phyloP scores from a whole-genome alignment of 2,329 filamentous ascomycete genomes.

The Apiospora koreana region DNA sequence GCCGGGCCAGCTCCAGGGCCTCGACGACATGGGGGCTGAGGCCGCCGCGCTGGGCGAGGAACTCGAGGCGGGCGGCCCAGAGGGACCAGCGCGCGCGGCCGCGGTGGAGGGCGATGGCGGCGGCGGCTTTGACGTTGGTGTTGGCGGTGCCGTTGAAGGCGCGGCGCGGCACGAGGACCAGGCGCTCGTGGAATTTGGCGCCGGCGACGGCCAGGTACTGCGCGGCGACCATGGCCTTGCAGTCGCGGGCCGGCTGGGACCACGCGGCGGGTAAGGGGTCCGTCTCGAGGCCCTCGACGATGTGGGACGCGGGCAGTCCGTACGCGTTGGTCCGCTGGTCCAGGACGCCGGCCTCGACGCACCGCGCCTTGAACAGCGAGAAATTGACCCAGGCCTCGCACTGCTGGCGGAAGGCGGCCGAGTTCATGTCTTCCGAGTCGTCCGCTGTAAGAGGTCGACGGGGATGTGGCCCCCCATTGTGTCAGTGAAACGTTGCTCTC shows the following conservation, averaged over 20 bases:
- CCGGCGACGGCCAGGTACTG: slow-evolving; percentile 9
- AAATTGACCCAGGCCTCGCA: slow-evolving; percentile 11
- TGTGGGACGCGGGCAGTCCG: neutral
- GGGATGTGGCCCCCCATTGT: neutral
- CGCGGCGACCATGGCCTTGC: slow-evolving; percentile 7
- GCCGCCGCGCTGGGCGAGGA: neutral
- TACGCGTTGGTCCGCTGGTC: slow-evolving; percentile 4
- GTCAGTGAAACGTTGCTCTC: neutral
- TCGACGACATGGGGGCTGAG: neutral
- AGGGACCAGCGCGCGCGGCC: slow-evolving; percentile 1
- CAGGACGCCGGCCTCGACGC: slow-evolving; percentile 9
- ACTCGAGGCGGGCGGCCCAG: slow-evolving; percentile 6
- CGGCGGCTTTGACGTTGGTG: neutral
- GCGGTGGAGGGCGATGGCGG: neutral
- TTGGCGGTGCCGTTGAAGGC: neutral
- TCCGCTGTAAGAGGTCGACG: neutral
- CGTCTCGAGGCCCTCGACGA: slow-evolving; percentile 10
- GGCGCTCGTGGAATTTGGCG: slow-evolving; percentile 2
- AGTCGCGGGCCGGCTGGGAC: neutral
- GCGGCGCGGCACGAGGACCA: neutral
- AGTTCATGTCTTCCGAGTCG: neutral
- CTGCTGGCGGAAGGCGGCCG: neutral
- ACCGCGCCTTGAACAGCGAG: slow-evolving; percentile 4
- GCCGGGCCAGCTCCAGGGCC: neutral
- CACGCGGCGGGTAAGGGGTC: neutral